These are phyloP conservation scores for Fragaria ananassa DNA, from an alignment of 306 rosid genomes.

Conservation along the genomic window DNA sequence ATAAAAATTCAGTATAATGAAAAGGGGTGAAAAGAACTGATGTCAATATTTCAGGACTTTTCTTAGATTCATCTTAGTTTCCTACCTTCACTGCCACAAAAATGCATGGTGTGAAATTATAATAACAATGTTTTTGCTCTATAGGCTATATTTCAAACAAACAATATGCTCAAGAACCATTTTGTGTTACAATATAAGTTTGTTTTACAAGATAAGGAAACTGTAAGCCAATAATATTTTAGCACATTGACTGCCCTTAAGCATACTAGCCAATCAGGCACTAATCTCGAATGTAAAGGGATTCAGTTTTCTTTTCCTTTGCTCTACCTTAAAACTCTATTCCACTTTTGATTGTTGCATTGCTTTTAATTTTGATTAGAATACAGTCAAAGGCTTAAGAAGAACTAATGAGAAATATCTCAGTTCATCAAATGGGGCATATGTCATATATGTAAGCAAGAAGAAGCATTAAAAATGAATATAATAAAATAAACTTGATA, in stretches of 20 bases:
- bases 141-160: background rate
- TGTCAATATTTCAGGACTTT: background rate
- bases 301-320: background rate
- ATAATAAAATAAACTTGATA: constrained; percentile 11
- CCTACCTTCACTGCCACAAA: background rate
- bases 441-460: background rate
- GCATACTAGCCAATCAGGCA: background rate
- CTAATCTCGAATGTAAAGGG: background rate
- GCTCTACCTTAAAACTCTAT: background rate
- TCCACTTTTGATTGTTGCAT: background rate
- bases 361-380: background rate
- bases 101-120: background rate
- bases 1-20: background rate
- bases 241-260: background rate
- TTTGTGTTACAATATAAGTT: background rate
- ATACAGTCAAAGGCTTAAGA: background rate
- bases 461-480: background rate
- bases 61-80: background rate
- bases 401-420: constrained; percentile 1
- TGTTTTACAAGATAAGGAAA: background rate
- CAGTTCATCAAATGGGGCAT: background rate
- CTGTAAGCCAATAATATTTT: background rate
- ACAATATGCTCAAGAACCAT: background rate
- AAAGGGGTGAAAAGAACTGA: background rate
- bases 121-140: background rate